Percentiles rank a stretch among this genome's conserved stretches.
Evolutionary conservation across 768 basidiomycete species (phyloP).

Genomic region (Leucogyrophana mollusca): DNA sequence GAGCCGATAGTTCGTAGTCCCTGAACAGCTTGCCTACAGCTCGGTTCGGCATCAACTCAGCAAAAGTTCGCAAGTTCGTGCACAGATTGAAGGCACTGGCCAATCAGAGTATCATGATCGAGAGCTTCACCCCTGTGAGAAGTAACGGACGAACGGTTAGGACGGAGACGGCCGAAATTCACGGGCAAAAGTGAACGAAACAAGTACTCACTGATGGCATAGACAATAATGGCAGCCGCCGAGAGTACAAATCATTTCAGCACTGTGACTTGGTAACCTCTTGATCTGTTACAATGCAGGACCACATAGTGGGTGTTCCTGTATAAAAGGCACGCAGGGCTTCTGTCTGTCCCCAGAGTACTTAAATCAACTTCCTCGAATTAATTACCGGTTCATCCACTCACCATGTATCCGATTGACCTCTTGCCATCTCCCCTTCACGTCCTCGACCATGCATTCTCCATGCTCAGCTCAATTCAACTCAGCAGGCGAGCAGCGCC

Average conservation of each 20-base stretch:
- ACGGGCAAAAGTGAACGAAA: slow-evolving; percentile 19
- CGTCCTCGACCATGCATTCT: slow-evolving; percentile 46
- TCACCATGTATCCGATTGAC: slow-evolving; percentile 27
- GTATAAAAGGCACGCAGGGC: slow-evolving; percentile 27
- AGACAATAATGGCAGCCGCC: slow-evolving; percentile 14
- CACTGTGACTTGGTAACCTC: slow-evolving; percentile 32
- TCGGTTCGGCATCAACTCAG: slow-evolving; percentile 11
- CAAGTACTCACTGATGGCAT: slow-evolving; percentile 26
- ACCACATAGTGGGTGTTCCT: slow-evolving; percentile 28
- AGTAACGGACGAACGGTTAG: slow-evolving; percentile 6
- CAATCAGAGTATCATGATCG: slow-evolving; percentile 19
- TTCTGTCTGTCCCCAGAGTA: not conserved
- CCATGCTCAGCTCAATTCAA: slow-evolving; percentile 44
- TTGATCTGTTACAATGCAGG: slow-evolving; percentile 25
- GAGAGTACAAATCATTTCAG: slow-evolving; percentile 26
- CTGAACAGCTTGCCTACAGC: slow-evolving; percentile 17
- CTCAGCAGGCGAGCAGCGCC: slow-evolving; percentile 27
- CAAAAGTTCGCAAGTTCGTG: slow-evolving; percentile 14
- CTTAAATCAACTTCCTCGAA: slow-evolving; percentile 8
- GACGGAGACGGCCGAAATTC: slow-evolving; percentile 17
- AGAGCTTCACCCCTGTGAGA: slow-evolving; percentile 16
- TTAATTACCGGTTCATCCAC: slow-evolving; percentile 6
- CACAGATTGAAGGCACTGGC: slow-evolving; percentile 20
- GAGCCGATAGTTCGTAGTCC: slow-evolving; percentile 16
- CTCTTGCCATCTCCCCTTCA: slow-evolving; percentile 55